Evolutionary conservation across 306 rosid genomes (phyloP).

Genomic region (Malus asiatica): DNA sequence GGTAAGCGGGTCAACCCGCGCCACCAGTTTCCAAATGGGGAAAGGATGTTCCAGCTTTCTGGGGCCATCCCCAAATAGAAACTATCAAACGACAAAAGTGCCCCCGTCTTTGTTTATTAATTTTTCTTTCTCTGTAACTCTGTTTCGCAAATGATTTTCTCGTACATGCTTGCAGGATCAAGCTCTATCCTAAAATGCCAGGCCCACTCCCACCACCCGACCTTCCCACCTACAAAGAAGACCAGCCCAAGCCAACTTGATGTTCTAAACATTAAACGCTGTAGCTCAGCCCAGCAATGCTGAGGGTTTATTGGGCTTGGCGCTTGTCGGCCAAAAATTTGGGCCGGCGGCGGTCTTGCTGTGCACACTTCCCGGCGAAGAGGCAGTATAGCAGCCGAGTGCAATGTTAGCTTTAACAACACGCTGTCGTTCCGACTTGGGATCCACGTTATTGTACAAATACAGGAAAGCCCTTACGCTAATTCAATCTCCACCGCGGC

Average conservation of each 20-base stretch:
- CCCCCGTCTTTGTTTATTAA: too few species aligned
- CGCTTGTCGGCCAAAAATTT: not conserved
- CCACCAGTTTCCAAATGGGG: too few species aligned
- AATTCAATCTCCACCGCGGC: not conserved
- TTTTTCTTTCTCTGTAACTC: too few species aligned
- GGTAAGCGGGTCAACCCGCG: too few species aligned
- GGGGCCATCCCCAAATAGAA: too few species aligned
- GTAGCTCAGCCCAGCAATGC: not conserved
- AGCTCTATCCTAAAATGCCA: too few species aligned
- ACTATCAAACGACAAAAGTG: too few species aligned
- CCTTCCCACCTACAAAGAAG: not conserved
- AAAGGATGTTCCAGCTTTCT: too few species aligned
- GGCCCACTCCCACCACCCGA: not conserved
- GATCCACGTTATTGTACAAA: not conserved
- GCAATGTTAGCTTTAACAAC: conserved; percentile 20
- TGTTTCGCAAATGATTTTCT: too few species aligned
- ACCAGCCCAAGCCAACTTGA: too few species aligned
- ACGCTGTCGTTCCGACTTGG: conserved; percentile 21
- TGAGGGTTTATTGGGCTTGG: not conserved
- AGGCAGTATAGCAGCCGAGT: not conserved
- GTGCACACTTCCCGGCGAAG: not conserved
- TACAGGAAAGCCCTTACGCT: conserved; percentile 11
- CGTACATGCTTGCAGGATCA: fast-evolving
- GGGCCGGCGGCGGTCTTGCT: not conserved
- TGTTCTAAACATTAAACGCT: too few species aligned